phyloP scores from a whole-genome alignment of 2,329 filamentous ascomycete species.

The Nemania sp. region DNA sequence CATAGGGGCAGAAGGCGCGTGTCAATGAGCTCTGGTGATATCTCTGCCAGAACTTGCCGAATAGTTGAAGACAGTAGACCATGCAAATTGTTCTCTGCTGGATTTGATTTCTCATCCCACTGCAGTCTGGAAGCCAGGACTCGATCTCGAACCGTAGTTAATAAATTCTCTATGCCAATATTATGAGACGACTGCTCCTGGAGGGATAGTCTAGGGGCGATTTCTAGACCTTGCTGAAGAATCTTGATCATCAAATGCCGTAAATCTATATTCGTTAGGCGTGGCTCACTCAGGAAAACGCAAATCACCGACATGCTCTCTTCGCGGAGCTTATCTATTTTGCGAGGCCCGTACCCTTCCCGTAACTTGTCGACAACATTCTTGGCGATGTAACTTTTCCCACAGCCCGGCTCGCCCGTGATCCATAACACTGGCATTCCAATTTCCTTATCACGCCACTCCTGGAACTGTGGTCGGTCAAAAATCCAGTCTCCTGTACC shows the following conservation, averaged over 20 bases:
- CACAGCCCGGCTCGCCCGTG: not conserved
- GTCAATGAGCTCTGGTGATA: not conserved
- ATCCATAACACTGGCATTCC: not conserved
- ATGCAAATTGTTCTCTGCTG: conserved; percentile 9
- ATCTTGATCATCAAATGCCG: not conserved
- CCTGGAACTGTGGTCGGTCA: not conserved
- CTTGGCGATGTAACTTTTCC: conserved; percentile 10
- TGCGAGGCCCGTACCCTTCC: too few species aligned
- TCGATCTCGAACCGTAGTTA: not conserved
- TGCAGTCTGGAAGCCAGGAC: not conserved
- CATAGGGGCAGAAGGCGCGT: not conserved
- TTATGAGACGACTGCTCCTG: too few species aligned
- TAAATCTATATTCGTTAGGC: not conserved
- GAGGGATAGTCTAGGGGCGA: not conserved
- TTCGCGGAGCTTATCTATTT: too few species aligned
- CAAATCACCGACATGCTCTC: not conserved
- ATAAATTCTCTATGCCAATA: not conserved
- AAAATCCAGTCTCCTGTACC: conserved; percentile 2
- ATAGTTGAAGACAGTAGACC: conserved; percentile 4
- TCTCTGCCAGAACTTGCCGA: conserved; percentile 4
- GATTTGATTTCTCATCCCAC: not conserved
- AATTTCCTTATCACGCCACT: not conserved
- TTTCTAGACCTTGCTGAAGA: conserved; percentile 1
- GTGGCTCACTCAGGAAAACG: conserved; percentile 1
- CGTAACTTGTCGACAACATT: conserved; percentile 3